Base-by-base conservation (phyloP, 768 basidiomycete species). In the Hypsizygus marmoreus region DNA sequence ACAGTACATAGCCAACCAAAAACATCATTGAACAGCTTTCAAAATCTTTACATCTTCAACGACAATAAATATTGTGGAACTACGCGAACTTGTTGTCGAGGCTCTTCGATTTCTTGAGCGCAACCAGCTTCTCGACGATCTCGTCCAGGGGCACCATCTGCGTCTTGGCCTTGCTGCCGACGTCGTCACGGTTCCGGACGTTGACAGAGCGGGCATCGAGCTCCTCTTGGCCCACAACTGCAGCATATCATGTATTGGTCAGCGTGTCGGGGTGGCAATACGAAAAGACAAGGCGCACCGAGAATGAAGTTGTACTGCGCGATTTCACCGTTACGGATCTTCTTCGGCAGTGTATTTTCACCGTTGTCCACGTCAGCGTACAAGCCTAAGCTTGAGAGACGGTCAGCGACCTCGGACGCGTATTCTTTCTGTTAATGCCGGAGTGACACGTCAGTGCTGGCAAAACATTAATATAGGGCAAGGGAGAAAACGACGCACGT, bases 251-350 rank as follows among this genome's bases (percentile, higher is more conserved):
- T 43, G 26, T 35, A 40, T 13, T 26, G 45, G 24, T 40, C 7
- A 50, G 37, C 40, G 36, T n/a, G 51, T 38, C 19, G 38, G 45
- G n/a, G 34, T 17, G 29, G 22, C n/a, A n/a, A 20, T 30, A 20
- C 47, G 35, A 37, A 22, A 36, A 39, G 13, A 39, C 12, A 47
- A n/a, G 30, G 66, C 84, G 43, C 50, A 97, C 95, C 93, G 54
- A 98, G 78, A 57, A 97, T 92, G 64, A 97, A 97, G 70, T 98
- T 98, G 71, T 95, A 97, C 66, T 97, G 95, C 24, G 94, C 91
- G 53, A 95, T 82, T 71, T 99, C 95, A 16, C 91, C 95, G 63
- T 98, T 97, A 22, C 95, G 80, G 60, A 99, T 91, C 77, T 97
- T 98, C 81, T 98, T 98, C 49, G 82, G 87, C 20, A 98, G 79